Evolutionary conservation across 352 stramenopile species (phyloP).

Genomic region (Lagenidium sp.): DNA sequence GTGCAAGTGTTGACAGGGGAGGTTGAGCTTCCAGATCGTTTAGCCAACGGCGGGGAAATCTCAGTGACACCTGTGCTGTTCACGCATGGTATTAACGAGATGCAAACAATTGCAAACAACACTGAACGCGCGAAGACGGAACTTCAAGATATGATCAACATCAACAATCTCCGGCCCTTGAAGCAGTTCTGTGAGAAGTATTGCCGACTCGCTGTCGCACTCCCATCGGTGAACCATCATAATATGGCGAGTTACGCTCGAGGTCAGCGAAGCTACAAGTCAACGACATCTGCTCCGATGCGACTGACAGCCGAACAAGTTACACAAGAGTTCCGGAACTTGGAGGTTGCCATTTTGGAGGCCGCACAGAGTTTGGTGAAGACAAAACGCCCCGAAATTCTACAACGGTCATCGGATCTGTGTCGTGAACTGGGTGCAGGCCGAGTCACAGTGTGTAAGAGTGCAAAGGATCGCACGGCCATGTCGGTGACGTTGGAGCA

Average conservation of each 20-base stretch:
- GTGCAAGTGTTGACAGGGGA: conserved; percentile 70
- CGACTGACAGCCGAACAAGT: conserved; percentile 70
- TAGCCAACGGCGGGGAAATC: conserved; percentile 67
- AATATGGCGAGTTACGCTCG: conserved; percentile 4
- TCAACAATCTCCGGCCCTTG: conserved; percentile 72
- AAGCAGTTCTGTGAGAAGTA: conserved; percentile 85
- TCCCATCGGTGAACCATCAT: conserved; percentile 23
- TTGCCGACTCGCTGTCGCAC: conserved; percentile 39
- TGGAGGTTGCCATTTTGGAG: conserved; percentile 63
- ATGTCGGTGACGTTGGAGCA: conserved; percentile 98
- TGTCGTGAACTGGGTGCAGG: conserved; percentile 85
- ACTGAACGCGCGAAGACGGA: conserved; percentile 83
- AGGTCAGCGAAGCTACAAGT: conserved; percentile 35
- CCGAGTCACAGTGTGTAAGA: conserved; percentile 95
- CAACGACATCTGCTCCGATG: conserved; percentile 37
- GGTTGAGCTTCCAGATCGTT: conserved; percentile 61
- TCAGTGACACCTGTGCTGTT: conserved; percentile 79
- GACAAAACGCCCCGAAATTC: conserved; percentile 78
- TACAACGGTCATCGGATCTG: conserved; percentile 73
- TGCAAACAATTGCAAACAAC: conserved; percentile 92
- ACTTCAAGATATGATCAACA: conserved; percentile 86
- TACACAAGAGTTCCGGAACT: conserved; percentile 44
- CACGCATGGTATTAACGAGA: conserved; percentile 92
- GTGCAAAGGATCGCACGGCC: conserved; percentile 95
- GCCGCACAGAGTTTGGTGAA: conserved; percentile 79